A percentile compares a stretch with the other conserved stretches of the same genome.
phyloP scores from a whole-genome alignment of 345 rosid species.

The Boechera retrofracta region DNA sequence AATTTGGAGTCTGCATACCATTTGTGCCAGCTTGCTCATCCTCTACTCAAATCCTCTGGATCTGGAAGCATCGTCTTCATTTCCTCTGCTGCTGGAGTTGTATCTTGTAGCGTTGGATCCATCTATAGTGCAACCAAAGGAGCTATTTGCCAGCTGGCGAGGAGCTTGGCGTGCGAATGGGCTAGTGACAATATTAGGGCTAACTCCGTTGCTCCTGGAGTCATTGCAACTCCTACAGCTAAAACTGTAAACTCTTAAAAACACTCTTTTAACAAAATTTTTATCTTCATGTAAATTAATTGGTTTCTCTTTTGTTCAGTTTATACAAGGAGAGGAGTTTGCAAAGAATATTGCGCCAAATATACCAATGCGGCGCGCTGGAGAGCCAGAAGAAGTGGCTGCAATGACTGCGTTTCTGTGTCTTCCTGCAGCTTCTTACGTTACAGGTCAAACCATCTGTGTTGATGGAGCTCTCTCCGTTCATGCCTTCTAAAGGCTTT shows the following conservation, averaged over 20 bases:
- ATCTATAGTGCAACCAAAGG: constrained; percentile 47
- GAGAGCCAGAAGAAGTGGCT: constrained; percentile 67
- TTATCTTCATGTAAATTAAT: not conserved
- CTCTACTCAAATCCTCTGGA: constrained; percentile 64
- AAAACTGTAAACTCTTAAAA: constrained; percentile 13
- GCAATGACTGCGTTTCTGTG: constrained; percentile 41
- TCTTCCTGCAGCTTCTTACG: constrained; percentile 33
- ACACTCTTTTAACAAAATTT: not conserved
- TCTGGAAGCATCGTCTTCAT: constrained; percentile 67
- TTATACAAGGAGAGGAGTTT: constrained; percentile 23
- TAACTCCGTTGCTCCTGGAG: constrained; percentile 32
- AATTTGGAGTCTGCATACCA: constrained; percentile 79
- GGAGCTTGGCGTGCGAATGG: constrained; percentile 37
- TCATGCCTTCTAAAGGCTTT: constrained; percentile 52
- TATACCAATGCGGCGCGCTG: constrained; percentile 59
- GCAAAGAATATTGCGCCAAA: constrained; percentile 8
- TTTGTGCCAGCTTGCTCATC: constrained; percentile 71
- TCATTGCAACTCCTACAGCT: constrained; percentile 34
- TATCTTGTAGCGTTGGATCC: constrained; percentile 38
- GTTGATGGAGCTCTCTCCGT: constrained; percentile 72
- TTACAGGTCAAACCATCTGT: constrained; percentile 64
- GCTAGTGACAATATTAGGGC: constrained; percentile 25
- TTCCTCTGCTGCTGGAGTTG: constrained; percentile 65
- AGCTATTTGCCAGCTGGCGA: constrained; percentile 25
- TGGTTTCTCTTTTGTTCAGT: constrained; percentile 8